Base-by-base conservation (phyloP, 192 early-diverging fungal genomes). In the Oehlia diaphana region DNA sequence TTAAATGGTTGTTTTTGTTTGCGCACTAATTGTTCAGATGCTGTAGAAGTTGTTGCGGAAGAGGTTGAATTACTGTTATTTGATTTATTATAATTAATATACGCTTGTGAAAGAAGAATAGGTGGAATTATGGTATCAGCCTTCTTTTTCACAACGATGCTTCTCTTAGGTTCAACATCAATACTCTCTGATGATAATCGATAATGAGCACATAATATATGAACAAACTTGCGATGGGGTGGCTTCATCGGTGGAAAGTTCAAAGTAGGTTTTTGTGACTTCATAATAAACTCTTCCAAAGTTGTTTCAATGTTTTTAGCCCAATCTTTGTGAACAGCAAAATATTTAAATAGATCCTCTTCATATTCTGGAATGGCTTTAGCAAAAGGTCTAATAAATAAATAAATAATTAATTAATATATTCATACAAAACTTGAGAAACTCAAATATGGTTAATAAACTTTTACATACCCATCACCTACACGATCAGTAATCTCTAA, bases 111-210 rank as follows among this genome's bases (percentile, higher is more conserved):
- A 76, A 90, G 72, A 47, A 87, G 33, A 76, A 84, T 68, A 19
- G 63, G 50, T 79, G 50, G 82, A 49, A 39, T 75, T 35, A n/a
- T 69, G 39, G 77, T 84, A 58, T 79, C 85, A 58, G 75, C 58
- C 19, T 81, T 87, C 78, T 92, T 89, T 16, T 88, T 86, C 64
- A 91, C 81, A 9, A 88, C 84, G 2, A 96, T 93, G 28, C 91
- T 95, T 16, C 93, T 87, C 39, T 87, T 81, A 0, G 93, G 93
- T 81, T 95, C 91, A 31, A 89, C 88, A 83, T 98, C 97, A 12
- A 96, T 81, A n/a, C 93, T 90, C 66, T 93, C 90, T 44, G 91
- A 91, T 0, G 83, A 79, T 47, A 96, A 86, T 66, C 90, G 84
- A 85, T 97, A 97, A 66, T 90, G 87, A n/a, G 87, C 85, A 19